Conservation (phyloP, 495 filamentous ascomycete species). For the Lophium mytilinum region DNA sequence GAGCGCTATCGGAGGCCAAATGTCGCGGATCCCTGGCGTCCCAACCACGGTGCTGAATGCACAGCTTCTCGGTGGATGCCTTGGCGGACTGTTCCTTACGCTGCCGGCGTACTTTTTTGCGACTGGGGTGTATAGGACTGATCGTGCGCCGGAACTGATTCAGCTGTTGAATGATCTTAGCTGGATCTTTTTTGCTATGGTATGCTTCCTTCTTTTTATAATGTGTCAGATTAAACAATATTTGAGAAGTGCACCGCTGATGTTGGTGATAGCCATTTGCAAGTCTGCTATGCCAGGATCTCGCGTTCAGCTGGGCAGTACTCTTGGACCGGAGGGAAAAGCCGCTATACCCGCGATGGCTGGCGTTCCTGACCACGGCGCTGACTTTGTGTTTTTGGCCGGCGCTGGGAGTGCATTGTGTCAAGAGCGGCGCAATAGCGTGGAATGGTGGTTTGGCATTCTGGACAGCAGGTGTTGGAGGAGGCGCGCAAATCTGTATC, state of each 20-base stretch:
- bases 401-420: neutral
- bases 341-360: neutral
- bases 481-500: neutral
- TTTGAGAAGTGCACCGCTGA: too few relatives aligned
- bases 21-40: neutral
- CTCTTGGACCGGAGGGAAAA: neutral
- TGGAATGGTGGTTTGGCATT: neutral
- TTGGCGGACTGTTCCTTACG: neutral
- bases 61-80: neutral
- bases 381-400: neutral
- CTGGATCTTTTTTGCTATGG: neutral
- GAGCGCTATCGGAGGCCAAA: neutral
- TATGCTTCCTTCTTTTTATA: too few relatives aligned
- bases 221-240: too few relatives aligned
- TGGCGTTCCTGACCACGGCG: neutral
- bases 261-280: neutral
- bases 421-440: neutral
- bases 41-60: neutral
- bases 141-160: neutral
- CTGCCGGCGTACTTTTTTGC: neutral
- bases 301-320: neutral
- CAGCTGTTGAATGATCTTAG: neutral
- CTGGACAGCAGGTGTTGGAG: neutral
- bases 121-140: neutral
- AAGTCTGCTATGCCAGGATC: neutral